Percentiles rank a stretch among this genome's conserved stretches.
phyloP scores from a whole-genome alignment of 1,284 basidiomycete genomes.

The Ustilago curta region DNA sequence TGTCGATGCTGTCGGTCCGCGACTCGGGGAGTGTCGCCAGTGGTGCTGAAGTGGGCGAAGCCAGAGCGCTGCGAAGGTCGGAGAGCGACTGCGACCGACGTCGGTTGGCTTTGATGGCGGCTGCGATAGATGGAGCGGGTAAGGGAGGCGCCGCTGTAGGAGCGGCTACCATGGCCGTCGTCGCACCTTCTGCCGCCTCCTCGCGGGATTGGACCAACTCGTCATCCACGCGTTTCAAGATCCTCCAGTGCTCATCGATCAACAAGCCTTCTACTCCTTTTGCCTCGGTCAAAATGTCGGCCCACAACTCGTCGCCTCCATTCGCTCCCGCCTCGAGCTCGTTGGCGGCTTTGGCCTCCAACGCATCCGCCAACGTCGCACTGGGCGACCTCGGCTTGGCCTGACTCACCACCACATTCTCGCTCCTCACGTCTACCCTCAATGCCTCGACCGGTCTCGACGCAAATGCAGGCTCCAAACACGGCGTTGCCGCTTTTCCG shows the following conservation, averaged over 20 bases:
- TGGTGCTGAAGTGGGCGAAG: background rate
- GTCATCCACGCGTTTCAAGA: slow-evolving; percentile 40
- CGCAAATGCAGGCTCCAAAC: slow-evolving; percentile 33
- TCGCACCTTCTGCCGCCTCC: background rate
- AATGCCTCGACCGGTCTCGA: slow-evolving; percentile 26
- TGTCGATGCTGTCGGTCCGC: background rate
- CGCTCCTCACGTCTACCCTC: slow-evolving; percentile 44
- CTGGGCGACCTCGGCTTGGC: slow-evolving; percentile 36
- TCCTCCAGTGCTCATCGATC: slow-evolving; percentile 53
- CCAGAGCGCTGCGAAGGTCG: slow-evolving; percentile 16
- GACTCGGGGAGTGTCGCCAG: slow-evolving; percentile 10
- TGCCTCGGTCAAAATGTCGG: slow-evolving; percentile 18
- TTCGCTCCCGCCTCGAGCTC: slow-evolving; percentile 14
- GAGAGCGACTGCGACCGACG: slow-evolving; percentile 34
- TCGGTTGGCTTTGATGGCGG: slow-evolving; percentile 16
- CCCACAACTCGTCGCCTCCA: slow-evolving; percentile 36
- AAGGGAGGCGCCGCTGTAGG: background rate
- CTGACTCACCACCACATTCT: slow-evolving; percentile 48
- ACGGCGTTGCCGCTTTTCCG: slow-evolving; percentile 13
- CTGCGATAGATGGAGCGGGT: slow-evolving; percentile 2
- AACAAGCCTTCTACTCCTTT: slow-evolving; percentile 26
- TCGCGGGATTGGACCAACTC: slow-evolving; percentile 9
- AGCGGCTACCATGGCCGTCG: background rate
- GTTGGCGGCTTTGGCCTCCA: slow-evolving; percentile 34
- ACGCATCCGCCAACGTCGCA: slow-evolving; percentile 43